Percentiles rank a stretch among this genome's conserved stretches.
Evolutionary conservation across 768 basidiomycete genomes (phyloP).

Genomic region (Collybiopsis luxurians): DNA sequence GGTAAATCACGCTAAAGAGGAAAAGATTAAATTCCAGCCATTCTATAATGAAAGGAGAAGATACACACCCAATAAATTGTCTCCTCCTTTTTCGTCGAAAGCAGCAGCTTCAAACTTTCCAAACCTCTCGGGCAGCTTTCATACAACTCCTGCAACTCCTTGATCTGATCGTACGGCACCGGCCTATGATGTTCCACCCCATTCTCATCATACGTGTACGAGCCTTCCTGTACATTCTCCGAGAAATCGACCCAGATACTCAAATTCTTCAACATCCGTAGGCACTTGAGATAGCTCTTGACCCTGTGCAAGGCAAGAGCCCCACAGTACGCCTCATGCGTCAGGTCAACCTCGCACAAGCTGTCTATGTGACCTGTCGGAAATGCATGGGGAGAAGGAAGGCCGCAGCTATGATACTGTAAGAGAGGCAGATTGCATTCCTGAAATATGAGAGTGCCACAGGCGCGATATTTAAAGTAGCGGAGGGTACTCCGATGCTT

Average conservation of each 20-base stretch:
- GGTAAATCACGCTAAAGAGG: neutral
- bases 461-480: neutral
- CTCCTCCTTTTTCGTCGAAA: neutral
- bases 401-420: neutral
- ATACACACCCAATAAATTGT: neutral
- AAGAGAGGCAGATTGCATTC: neutral
- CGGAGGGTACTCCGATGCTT: neutral
- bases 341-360: neutral
- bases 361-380: neutral
- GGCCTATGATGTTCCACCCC: no score
- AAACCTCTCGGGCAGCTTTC: neutral
- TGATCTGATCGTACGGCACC: neutral
- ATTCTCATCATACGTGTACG: neutral
- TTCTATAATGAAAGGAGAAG: neutral
- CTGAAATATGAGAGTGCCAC: neutral
- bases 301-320: neutral
- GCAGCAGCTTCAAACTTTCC: neutral
- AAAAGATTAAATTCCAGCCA: neutral
- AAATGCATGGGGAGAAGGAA: neutral
- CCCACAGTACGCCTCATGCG: neutral
- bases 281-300: neutral
- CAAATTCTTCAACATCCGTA: neutral
- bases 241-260: slow-evolving; percentile 1
- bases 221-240: neutral
- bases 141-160: neutral